These are phyloP conservation scores for Paramarasmius palmivorus DNA, from an alignment of 1,284 basidiomycete genomes.

Conservation along the genomic window DNA sequence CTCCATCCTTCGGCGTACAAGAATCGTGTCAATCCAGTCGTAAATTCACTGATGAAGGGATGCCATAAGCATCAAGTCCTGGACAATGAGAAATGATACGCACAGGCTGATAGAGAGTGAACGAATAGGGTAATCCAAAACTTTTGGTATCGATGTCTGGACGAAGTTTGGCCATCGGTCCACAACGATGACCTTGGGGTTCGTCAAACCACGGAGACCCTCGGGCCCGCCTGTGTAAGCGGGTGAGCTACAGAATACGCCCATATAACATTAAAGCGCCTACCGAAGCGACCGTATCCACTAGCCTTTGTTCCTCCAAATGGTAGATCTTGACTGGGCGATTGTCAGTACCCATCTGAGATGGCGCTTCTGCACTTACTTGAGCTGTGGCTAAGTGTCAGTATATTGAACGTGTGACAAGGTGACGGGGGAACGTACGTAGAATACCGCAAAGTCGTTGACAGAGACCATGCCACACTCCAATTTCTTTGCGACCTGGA, in stretches of 20 bases:
- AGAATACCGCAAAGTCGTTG: conserved; percentile 94
- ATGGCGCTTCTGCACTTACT: conserved; percentile 46
- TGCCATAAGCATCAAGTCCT: conserved; percentile 11
- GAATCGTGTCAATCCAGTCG: conserved; percentile 71
- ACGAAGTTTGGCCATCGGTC: conserved; percentile 84
- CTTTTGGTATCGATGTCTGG: conserved; percentile 84
- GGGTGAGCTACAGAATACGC: not conserved
- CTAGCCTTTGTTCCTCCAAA: conserved; percentile 91
- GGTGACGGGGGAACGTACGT: conserved; percentile 51
- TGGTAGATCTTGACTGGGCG: conserved; percentile 83
- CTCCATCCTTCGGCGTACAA: conserved; percentile 76
- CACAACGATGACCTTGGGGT: conserved; percentile 83
- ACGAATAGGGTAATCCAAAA: conserved; percentile 86
- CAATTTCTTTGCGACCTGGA: conserved; percentile 75
- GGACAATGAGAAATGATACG: conserved; percentile 33
- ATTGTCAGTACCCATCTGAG: conserved; percentile 10
- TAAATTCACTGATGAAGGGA: conserved; percentile 63
- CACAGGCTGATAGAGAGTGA: conserved; percentile 82
- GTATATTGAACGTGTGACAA: not conserved
- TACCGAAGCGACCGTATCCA: conserved; percentile 89
- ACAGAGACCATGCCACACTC: conserved; percentile 97
- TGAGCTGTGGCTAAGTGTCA: conserved; percentile 43
- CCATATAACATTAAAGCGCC: conserved; percentile 8
- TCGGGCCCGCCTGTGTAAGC: conserved; percentile 76
- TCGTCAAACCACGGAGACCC: conserved; percentile 85